Base-by-base conservation (phyloP, 1,284 basidiomycete genomes). In the Leccinum fuscescens region DNA sequence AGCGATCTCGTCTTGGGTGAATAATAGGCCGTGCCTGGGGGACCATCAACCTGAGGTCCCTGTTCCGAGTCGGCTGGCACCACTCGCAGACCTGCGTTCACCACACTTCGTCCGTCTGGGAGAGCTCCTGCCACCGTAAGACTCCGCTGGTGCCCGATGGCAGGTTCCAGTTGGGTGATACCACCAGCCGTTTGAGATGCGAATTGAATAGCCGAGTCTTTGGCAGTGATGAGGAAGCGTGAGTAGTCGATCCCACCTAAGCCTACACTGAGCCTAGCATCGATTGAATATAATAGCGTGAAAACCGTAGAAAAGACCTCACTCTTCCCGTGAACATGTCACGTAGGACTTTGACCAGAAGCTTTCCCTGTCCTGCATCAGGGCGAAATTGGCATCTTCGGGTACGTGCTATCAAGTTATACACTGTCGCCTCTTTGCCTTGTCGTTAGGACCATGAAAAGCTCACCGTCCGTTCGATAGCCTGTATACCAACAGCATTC, bases 271-370 rank as follows among this genome's bases (percentile, higher is more conserved):
- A 20, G 80, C 79, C 85, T 88, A 58, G 17, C 52, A 15, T 53
- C 37, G 14, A 42, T 14, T 60, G 17, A 56, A 39, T 44, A 39
- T 33, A 29, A 3, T 6, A 44, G 24, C 15, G 8, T 22, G 49
- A 55, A 85, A 22, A 58, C 15, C 15, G 11, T 48, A 22, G n/a
- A 61, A 22, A 17, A 82, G 82, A 64, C 12, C 60, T 63, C 37
- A 75, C 71, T 56, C 73, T 74, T 60, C 74, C 75, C 0, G 66
- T 64, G 7, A 84, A 72, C 74, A 96, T 86, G 54, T 86, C 76
- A 33, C 86, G 79, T 4, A 97, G 74, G 4, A 90, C 84, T 1
- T 83, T 76, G 0, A 94, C 86, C 17, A 98, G 49, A 51, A 71
- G 69, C 33, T 80, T 73, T 0, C 90, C 93, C 68, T 66, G n/a